Evolutionary conservation across 2,329 filamentous ascomycete species (phyloP).

Genomic region (Colletotrichum chlorophyti): DNA sequence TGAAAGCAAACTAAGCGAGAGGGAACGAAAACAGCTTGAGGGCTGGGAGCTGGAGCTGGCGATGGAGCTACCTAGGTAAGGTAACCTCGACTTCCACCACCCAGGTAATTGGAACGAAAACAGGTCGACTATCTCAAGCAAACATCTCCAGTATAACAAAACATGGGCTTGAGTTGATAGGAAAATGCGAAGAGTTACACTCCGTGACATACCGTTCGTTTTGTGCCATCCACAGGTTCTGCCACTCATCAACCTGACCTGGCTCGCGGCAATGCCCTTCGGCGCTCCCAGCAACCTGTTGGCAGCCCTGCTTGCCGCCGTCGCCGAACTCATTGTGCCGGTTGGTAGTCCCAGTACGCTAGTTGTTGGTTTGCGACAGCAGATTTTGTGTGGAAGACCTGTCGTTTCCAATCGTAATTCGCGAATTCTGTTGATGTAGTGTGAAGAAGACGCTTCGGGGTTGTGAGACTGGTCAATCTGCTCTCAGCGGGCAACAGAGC

Average conservation of each 20-base stretch:
- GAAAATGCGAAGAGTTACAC: conserved; percentile 8
- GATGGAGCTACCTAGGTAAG: background rate
- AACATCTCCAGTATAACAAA: background rate
- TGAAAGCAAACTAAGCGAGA: background rate
- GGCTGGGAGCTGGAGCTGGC: conserved; percentile 10
- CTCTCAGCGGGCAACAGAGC: background rate
- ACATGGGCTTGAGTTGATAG: background rate
- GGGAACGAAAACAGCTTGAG: background rate
- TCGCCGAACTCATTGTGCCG: conserved; percentile 35
- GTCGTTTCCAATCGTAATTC: conserved; percentile 13
- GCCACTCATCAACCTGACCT: conserved; percentile 18
- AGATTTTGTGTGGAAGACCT: background rate
- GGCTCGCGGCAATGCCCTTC: background rate
- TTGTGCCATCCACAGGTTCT: conserved; percentile 6
- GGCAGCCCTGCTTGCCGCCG: conserved; percentile 15
- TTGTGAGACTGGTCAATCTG: no score
- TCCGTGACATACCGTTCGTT: conserved; percentile 19
- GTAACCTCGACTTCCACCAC: background rate
- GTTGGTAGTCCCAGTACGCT: conserved; percentile 2
- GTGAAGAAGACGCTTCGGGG: no score
- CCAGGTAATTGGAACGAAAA: no score
- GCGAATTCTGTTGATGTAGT: no score
- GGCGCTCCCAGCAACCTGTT: conserved; percentile 9
- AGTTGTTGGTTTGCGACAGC: background rate
- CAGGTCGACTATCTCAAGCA: no score